Percentiles rank a stretch among this genome's conserved stretches.
These are phyloP conservation scores for Rhodotorula diobovata DNA, from an alignment of 768 basidiomycete genomes.

Conservation along the genomic window DNA sequence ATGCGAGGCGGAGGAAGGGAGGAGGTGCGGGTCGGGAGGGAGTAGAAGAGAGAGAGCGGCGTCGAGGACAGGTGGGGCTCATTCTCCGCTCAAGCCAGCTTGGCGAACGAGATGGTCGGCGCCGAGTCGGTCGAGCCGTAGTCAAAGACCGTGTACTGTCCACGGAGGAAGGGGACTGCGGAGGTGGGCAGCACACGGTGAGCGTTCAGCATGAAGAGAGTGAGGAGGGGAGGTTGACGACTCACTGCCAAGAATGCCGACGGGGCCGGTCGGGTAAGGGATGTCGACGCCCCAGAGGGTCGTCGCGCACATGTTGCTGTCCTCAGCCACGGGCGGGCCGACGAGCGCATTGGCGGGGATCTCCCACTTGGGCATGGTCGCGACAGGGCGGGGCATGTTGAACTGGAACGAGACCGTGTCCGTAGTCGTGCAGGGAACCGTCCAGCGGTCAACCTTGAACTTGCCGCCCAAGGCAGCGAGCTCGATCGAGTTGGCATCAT, in stretches of 20 bases:
- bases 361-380: not conserved
- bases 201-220: too few relatives aligned
- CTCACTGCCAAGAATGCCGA: conserved; percentile 18
- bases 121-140: conserved; percentile 2
- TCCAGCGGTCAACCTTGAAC: conserved; percentile 4
- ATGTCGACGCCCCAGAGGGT: conserved; percentile 21
- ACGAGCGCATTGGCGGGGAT: not conserved
- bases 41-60: not conserved
- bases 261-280: not conserved
- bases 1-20: not conserved
- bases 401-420: not conserved
- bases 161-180: not conserved
- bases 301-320: not conserved
- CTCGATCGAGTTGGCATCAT: not conserved
- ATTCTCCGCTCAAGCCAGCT: not conserved
- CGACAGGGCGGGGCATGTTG: too few relatives aligned
- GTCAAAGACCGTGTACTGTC: not conserved
- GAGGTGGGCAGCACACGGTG: too few relatives aligned
- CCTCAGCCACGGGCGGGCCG: not conserved
- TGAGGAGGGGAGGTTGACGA: not conserved
- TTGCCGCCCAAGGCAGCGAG: not conserved
- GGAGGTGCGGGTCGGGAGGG: not conserved
- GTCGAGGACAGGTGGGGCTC: too few relatives aligned
- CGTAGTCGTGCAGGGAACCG: conserved; percentile 1
- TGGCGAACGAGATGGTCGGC: not conserved